Conservation (phyloP, 371 early-diverging fungal species). For the Chytridium lagenaria region DNA sequence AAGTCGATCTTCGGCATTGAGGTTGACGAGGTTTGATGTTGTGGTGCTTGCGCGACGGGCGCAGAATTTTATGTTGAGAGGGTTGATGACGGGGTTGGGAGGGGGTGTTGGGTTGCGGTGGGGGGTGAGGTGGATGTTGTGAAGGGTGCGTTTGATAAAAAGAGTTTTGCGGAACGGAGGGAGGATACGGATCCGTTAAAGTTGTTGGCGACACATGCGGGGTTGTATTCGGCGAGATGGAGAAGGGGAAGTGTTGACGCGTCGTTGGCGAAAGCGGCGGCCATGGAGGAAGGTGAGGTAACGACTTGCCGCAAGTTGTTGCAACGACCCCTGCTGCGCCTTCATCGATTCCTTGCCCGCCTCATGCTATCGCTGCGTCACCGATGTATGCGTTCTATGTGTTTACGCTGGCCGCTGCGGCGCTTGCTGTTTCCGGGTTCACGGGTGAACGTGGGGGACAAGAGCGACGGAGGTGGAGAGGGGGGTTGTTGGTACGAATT, state of each 20-base stretch:
- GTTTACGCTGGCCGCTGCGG: conserved; percentile 17
- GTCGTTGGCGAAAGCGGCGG: too few species aligned
- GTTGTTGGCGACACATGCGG: not conserved
- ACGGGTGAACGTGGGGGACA: conserved; percentile 1
- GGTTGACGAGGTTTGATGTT: conserved; percentile 28
- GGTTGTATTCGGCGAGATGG: too few species aligned
- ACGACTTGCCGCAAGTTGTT: too few species aligned
- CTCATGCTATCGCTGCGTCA: not conserved
- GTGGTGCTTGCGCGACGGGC: conserved; percentile 27
- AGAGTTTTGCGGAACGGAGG: too few species aligned
- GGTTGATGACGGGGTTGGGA: conserved; percentile 12
- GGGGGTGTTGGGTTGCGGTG: too few species aligned
- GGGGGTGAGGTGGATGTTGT: too few species aligned
- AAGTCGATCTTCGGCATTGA: not conserved
- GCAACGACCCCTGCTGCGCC: too few species aligned
- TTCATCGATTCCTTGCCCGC: too few species aligned
- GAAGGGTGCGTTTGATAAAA: too few species aligned
- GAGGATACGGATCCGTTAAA: not conserved
- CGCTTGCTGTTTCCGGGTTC: conserved; percentile 19
- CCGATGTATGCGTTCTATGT: conserved; percentile 8
- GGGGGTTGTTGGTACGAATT: conserved; percentile 7
- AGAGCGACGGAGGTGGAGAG: conserved; percentile 19
- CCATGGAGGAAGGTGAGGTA: too few species aligned
- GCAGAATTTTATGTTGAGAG: conserved; percentile 19
- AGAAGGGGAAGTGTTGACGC: too few species aligned